phyloP scores from a whole-genome alignment of 768 basidiomycete genomes.

The Leccinum pellstonianum region DNA sequence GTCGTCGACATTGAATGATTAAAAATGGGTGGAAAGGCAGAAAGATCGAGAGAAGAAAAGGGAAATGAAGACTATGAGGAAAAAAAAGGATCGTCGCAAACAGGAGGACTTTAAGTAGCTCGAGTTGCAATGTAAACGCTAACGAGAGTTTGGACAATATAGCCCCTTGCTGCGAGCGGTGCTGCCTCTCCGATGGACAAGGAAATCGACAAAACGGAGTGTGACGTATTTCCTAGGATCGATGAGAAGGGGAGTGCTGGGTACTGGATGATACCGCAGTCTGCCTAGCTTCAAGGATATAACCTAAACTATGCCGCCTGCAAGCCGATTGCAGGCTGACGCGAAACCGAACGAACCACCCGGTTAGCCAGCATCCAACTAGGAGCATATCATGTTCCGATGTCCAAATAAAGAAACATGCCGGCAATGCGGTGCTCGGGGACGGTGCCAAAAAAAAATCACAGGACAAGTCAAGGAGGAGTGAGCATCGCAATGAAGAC shows the following conservation, averaged over 20 bases:
- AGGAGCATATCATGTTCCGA: conserved; percentile 23
- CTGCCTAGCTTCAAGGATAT: conserved; percentile 14
- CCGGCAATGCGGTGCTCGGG: conserved; percentile 27
- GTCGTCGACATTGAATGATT: background rate
- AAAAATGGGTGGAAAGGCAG: background rate
- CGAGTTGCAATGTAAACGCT: conserved; percentile 1
- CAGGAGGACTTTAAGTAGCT: conserved; percentile 22
- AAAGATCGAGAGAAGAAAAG: background rate
- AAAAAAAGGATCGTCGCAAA: background rate
- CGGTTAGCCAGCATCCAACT: conserved; percentile 12
- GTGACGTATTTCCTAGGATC: background rate
- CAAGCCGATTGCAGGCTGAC: conserved; percentile 15
- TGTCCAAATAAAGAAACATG: conserved; percentile 25
- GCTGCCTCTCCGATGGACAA: conserved; percentile 10
- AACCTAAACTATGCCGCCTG: conserved; percentile 8
- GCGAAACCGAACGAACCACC: conserved; percentile 13
- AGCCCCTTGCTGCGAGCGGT: conserved; percentile 16
- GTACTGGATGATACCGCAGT: conserved; percentile 5
- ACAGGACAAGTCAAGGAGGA: conserved; percentile 1
- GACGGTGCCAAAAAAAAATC: background rate
- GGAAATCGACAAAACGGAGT: conserved; percentile 6
- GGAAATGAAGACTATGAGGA: background rate
- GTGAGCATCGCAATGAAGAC: conserved; percentile 35
- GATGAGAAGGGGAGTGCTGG: background rate
- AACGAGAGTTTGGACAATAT: conserved; percentile 2